Evolutionary conservation across 257 asterid genomes (phyloP).

Genomic region (Solanum virginianum): DNA sequence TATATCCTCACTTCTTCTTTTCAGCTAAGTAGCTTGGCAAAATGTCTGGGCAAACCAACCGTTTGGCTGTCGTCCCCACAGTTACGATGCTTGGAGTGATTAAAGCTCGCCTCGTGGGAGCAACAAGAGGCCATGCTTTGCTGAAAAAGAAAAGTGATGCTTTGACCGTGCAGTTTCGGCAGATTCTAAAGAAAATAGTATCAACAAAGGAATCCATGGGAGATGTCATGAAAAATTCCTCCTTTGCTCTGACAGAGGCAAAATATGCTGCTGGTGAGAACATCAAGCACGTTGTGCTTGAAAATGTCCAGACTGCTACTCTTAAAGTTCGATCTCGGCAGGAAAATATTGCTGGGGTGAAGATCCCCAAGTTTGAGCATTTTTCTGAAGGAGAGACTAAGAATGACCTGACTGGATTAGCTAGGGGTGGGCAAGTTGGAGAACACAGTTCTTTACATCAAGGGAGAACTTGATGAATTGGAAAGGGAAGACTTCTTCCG

Average conservation of each 20-base stretch:
- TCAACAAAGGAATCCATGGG: conserved; percentile 38
- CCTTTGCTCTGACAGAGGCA: conserved; percentile 30
- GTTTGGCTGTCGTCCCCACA: conserved; percentile 36
- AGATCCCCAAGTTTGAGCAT: conserved; percentile 32
- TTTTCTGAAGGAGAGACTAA: conserved; percentile 37
- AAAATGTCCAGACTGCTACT: conserved; percentile 31
- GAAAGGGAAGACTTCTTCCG: conserved; percentile 46
- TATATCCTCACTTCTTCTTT: background rate
- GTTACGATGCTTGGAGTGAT: conserved; percentile 39
- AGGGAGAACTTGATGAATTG: conserved; percentile 38
- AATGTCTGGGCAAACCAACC: conserved; percentile 38
- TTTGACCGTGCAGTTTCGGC: conserved; percentile 36
- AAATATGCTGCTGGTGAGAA: conserved; percentile 38
- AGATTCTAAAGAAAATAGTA: conserved; percentile 32
- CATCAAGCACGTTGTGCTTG: conserved; percentile 38
- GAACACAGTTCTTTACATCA: conserved; percentile 34
- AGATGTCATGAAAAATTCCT: conserved; percentile 28
- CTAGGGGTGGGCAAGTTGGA: conserved; percentile 39
- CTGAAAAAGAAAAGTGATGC: conserved; percentile 46
- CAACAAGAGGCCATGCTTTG: conserved; percentile 42
- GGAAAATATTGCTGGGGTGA: conserved; percentile 39
- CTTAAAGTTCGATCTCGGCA: conserved; percentile 33
- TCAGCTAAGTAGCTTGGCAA: conserved; percentile 1
- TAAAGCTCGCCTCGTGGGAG: conserved; percentile 39
- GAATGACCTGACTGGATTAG: conserved; percentile 39